Percentiles rank a stretch among this genome's conserved stretches.
Evolutionary conservation across 208 protist genomes (phyloP).

Genomic region (Acanthamoeba polyphaga): DNA sequence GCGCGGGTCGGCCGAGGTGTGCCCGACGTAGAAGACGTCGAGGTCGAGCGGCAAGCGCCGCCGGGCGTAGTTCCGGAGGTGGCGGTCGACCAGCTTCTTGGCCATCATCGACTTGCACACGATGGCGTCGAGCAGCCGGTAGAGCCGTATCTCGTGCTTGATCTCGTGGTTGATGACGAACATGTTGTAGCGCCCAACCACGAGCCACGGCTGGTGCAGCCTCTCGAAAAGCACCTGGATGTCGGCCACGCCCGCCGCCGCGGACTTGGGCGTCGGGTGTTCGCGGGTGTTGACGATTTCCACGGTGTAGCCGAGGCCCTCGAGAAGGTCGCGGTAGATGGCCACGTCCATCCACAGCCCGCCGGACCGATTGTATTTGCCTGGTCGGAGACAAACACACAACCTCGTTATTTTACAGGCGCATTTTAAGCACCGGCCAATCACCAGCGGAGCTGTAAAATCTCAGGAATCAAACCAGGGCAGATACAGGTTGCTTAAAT

Average conservation of each 20-base stretch:
- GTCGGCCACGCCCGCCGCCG: neutral
- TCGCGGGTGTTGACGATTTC: neutral
- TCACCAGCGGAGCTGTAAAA: no score
- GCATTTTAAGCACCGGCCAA: no score
- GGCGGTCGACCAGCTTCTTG: slow-evolving; percentile 36
- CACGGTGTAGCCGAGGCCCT: neutral
- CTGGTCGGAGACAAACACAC: neutral
- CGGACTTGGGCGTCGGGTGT: neutral
- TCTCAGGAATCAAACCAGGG: no score
- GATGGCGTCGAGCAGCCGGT: slow-evolving; percentile 12
- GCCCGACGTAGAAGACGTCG: slow-evolving; percentile 24
- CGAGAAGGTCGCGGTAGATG: slow-evolving; percentile 18
- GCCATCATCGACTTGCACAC: slow-evolving; percentile 20
- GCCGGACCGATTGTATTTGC: neutral
- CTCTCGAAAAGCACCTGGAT: slow-evolving; percentile 18
- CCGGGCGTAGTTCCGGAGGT: neutral
- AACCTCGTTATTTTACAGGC: no score
- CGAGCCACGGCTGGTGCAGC: neutral
- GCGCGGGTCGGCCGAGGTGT: neutral
- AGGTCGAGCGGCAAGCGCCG: neutral
- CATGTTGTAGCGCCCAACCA: neutral
- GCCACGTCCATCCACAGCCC: slow-evolving; percentile 40
- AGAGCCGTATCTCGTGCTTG: slow-evolving; percentile 29
- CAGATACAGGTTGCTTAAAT: no score
- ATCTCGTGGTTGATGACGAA: slow-evolving; percentile 53